Percentiles rank a stretch among this genome's conserved stretches.
Conservation (phyloP, 441 rosid species). For the Populus hybrid region DNA sequence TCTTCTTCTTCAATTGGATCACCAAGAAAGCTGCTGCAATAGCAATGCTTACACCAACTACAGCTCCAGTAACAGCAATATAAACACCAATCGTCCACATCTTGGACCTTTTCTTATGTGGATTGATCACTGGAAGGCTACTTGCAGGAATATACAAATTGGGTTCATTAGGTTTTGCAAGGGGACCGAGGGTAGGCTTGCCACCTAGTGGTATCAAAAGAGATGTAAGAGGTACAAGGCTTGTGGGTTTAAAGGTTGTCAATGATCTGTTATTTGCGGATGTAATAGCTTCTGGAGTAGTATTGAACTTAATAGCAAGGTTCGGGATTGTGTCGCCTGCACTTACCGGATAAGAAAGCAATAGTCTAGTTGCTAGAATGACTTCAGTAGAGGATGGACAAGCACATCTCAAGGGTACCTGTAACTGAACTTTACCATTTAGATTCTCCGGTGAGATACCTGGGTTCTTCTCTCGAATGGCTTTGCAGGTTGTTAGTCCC, state of each 20-base stretch:
- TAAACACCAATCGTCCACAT: constrained; percentile 56
- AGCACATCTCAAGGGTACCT: constrained; percentile 56
- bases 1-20: constrained; percentile 45
- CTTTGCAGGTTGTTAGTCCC: constrained; percentile 71
- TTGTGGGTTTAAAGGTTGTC: constrained; percentile 31
- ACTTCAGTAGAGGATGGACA: constrained; percentile 46
- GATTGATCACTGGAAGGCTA: constrained; percentile 26
- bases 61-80: constrained; percentile 50
- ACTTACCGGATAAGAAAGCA: constrained; percentile 62
- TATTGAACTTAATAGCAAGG: constrained; percentile 57
- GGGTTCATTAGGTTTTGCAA: constrained; percentile 37
- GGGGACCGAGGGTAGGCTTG: constrained; percentile 36
- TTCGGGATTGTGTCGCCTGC: constrained; percentile 50
- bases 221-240: constrained; percentile 40
- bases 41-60: constrained; percentile 50
- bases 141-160: constrained; percentile 31
- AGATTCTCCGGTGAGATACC: constrained; percentile 45
- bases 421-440: constrained; percentile 36
- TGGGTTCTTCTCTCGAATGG: constrained; percentile 52
- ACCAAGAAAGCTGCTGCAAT: constrained; percentile 45
- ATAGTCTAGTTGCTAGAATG: constrained; percentile 27
- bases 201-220: constrained; percentile 59
- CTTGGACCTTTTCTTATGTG: constrained; percentile 36
- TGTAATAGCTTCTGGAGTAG: constrained; percentile 56
- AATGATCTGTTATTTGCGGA: constrained; percentile 53